Evolutionary conservation across 441 rosid species (phyloP).

Genomic region (Metrosideros polymorpha): DNA sequence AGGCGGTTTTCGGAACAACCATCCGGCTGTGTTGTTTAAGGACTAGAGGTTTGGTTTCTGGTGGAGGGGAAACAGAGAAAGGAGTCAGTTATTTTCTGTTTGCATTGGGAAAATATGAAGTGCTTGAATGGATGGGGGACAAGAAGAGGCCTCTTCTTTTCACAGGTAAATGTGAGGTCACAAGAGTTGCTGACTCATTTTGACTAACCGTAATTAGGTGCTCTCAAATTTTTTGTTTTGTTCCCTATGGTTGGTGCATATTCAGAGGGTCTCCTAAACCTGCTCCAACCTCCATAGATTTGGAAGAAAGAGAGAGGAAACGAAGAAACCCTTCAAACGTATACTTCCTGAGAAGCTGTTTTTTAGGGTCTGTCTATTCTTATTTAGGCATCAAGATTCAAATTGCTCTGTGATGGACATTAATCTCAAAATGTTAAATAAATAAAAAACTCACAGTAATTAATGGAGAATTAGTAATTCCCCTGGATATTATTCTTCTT

Average conservation of each 20-base stretch:
- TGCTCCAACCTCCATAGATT: background rate
- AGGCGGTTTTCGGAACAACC: background rate
- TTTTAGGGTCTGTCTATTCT: background rate
- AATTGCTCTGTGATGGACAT: background rate
- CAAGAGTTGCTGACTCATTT: background rate
- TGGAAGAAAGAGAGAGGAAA: background rate
- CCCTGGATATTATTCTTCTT: background rate
- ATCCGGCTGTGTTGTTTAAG: background rate
- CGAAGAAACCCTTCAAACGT: background rate
- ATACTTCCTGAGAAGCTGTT: background rate
- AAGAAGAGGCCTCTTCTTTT: background rate
- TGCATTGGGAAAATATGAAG: background rate
- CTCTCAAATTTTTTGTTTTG: background rate
- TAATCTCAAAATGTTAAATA: background rate
- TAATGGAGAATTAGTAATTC: background rate
- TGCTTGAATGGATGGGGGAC: background rate
- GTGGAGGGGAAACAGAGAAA: background rate
- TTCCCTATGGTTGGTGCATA: background rate
- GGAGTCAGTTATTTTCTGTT: background rate
- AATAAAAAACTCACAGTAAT: background rate
- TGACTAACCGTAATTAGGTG: background rate
- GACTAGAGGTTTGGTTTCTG: background rate
- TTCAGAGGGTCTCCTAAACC: background rate
- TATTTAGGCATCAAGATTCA: background rate
- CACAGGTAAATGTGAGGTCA: background rate